Evolutionary conservation across 2,329 filamentous ascomycete genomes (phyloP).

Genomic region (Calonectria ilicicola): DNA sequence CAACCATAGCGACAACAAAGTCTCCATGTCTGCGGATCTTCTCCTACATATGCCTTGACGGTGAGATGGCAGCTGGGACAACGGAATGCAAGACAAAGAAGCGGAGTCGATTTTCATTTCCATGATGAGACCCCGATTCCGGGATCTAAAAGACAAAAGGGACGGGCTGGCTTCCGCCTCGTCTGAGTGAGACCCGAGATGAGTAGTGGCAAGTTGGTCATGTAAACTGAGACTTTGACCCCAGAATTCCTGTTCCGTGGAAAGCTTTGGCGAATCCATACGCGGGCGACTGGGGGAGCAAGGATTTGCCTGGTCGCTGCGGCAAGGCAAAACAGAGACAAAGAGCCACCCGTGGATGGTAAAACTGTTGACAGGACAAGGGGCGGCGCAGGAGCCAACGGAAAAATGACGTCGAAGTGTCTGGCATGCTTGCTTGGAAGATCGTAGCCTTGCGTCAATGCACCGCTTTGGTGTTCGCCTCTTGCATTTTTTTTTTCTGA

Average conservation of each 20-base stretch:
- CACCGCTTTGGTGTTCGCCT: slow-evolving; percentile 11
- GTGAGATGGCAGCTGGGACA: neutral
- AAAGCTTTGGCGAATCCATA: neutral
- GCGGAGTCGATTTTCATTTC: neutral
- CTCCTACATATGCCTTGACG: neutral
- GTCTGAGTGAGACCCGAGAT: slow-evolving; percentile 25
- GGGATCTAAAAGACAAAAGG: slow-evolving; percentile 14
- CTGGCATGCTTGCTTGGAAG: slow-evolving; percentile 22
- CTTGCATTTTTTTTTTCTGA: neutral
- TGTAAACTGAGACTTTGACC: slow-evolving; percentile 7
- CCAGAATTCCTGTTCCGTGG: slow-evolving; percentile 12
- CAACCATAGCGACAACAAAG: neutral
- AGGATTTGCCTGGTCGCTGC: slow-evolving; percentile 13
- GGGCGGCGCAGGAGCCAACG: neutral
- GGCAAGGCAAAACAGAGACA: slow-evolving; percentile 22
- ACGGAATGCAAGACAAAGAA: slow-evolving; percentile 14
- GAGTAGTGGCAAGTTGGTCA: slow-evolving; percentile 1
- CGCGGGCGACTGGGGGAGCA: slow-evolving; percentile 24
- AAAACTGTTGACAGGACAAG: slow-evolving; percentile 11
- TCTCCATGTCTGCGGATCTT: slow-evolving; percentile 1
- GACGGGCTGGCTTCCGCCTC: neutral
- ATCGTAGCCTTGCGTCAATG: slow-evolving; percentile 13
- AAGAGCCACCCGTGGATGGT: neutral
- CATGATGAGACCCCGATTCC: neutral
- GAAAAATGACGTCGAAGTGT: slow-evolving; percentile 33